Base-by-base conservation (phyloP, 2,329 filamentous ascomycete genomes). In the Microdochium paspali region DNA sequence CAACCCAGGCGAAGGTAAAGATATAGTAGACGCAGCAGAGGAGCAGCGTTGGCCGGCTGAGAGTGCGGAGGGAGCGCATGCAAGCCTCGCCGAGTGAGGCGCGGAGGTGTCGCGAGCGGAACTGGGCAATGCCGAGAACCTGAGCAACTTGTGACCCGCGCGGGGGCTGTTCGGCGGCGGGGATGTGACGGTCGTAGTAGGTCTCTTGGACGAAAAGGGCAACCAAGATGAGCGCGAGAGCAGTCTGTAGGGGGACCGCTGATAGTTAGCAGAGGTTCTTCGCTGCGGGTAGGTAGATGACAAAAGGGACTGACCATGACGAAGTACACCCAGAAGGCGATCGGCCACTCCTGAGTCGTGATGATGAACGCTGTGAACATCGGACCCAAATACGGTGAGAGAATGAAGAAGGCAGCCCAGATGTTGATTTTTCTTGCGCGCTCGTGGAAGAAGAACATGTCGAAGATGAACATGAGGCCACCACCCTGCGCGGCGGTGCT, bases 401-500 rank as follows among this genome's bases (percentile, higher is more conserved):
- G 58, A 46, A 70, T 59, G 54, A 69, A 65, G 49, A 67, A 62
- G 3, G 63, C 58, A 15, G 68, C 69, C 70, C 70, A 74, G 31
- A 74, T 61, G 45, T 71, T 70, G 50, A 74, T 73, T 56, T 74
- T 74, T 21, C 71, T 60, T 1, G 72, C 71, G 30, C 73, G 65
- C 51, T 80, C 70, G 53, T 81, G 77, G 59, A 79, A 77, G 63
- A 77, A 80, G 64, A 78, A 82, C 49, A 79, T 67, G 57, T 81
- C 77, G 47, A 77, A 72, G 56, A 78, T 72, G 55, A 73, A 73
- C 53, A 74, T 72, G 46, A 79, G 62, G 10, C 71, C 72, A 15
- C 66, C 65, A 4, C 63, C 67, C 49, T 73, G 70, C 7, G 61
- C 58, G 7, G 69, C 67, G 4, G 71, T 73, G 28, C 65, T 66